Base-by-base conservation (phyloP, 805 yeast species). In the Ogataea degrootiae region DNA sequence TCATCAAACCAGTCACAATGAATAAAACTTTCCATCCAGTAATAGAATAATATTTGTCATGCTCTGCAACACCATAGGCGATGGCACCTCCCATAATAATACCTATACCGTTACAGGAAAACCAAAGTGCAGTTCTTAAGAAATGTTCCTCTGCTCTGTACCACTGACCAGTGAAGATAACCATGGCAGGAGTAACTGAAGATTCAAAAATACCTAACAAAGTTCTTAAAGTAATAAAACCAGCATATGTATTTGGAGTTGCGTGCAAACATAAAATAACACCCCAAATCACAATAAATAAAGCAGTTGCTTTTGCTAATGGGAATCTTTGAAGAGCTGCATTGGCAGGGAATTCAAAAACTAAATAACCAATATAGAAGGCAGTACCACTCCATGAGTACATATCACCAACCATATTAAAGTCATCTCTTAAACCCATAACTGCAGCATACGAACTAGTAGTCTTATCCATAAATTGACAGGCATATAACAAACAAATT, bases 11-110 rank as follows among this genome's bases (percentile, higher is more conserved):
- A 38, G 78, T 73, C 31, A 83, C 69, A 42, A 85, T 65, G 59
- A 75, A 85, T 4, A 82, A 61, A 14, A 79, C 60, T 57, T 76
- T 80, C 91, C 91, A 86, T 3, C 83, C 70, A 3, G 63, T 69
- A 5, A 80, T 63, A 15, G 72, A 43, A 60, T 70, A 77, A 8
- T 62, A 43, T 77, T 54, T 58, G 19, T 37, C 45, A 47, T 51
- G 53, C 73, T 62, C 77, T 29, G 51, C 55, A 44, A 79, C 58
- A 15, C 82, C 84, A 54, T 80, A 80, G 1, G 86, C 80, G 48
- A 83, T 74, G 11, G 73, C 71, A 29, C 75, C 72, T 16, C 83
- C 79, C 31, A 78, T 39, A 23, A 77, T 63, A 31, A 70, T 66
- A 49, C 80, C 81, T n/a, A 73, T 53, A 43, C 78, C 78, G 36